These are phyloP conservation scores for Parmelia sp. DNA, from an alignment of 495 filamentous ascomycete species.

Conservation along the genomic window DNA sequence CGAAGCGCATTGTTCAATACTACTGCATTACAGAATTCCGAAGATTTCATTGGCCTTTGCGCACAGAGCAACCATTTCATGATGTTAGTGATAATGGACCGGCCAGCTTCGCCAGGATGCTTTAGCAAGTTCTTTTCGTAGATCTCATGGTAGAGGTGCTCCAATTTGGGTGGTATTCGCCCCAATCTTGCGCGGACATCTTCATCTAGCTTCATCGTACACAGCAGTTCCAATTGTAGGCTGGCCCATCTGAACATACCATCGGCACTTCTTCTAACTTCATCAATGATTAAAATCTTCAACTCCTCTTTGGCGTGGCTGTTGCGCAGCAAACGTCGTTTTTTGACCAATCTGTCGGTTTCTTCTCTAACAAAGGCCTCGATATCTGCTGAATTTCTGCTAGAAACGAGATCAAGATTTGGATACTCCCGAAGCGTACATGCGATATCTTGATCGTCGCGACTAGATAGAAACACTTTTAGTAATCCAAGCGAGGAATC, in stretches of 20 bases:
- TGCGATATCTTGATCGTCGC: constrained; percentile 31
- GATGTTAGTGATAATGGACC: not conserved
- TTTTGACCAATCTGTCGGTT: not conserved
- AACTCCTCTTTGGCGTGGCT: not conserved
- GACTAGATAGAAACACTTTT: constrained; percentile 26
- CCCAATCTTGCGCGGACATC: constrained; percentile 25
- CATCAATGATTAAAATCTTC: constrained; percentile 1
- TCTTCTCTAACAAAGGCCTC: not conserved
- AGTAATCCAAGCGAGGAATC: not conserved
- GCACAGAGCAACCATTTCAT: constrained; percentile 4
- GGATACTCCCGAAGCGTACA: constrained; percentile 22
- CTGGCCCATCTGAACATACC: constrained; percentile 35
- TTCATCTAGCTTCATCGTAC: constrained; percentile 25
- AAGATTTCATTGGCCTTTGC: not conserved
- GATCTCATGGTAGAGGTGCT: not conserved
- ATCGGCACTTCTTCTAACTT: constrained; percentile 24
- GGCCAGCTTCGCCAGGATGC: not conserved
- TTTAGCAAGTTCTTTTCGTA: not conserved
- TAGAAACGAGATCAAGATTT: constrained; percentile 28
- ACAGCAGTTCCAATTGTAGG: constrained; percentile 29
- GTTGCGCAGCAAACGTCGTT: not conserved
- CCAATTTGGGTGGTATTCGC: not conserved
- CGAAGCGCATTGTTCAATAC: not conserved
- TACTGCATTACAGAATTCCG: not conserved
- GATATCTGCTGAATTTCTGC: not conserved